Conservation (phyloP, 139 green algal genomes). For the Chlorella sp. region DNA sequence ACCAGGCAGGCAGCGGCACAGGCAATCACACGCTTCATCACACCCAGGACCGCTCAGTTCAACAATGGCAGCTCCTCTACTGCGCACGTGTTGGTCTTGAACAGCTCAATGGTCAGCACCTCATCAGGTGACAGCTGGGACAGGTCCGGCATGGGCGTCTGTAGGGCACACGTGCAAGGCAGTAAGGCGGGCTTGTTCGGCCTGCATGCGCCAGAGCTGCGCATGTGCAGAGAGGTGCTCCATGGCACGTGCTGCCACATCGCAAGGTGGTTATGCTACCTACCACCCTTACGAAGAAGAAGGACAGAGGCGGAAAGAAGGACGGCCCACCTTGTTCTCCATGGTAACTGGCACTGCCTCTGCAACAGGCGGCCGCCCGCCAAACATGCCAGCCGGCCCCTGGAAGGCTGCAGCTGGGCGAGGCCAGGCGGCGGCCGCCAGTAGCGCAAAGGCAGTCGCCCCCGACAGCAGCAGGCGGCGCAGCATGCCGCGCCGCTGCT, state of each 20-base stretch:
- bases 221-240: too few relatives aligned
- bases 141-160: conserved; percentile 31
- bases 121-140: conserved; percentile 58
- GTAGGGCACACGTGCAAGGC: not conserved
- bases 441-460: not conserved
- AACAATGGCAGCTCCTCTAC: too few relatives aligned
- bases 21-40: too few relatives aligned
- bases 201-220: too few relatives aligned
- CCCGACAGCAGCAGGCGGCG: conserved; percentile 3
- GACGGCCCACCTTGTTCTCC: conserved; percentile 47
- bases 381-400: conserved; percentile 8
- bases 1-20: too few relatives aligned
- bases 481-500: not conserved
- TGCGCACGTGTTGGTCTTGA: conserved; percentile 58
- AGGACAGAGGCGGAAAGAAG: too few relatives aligned
- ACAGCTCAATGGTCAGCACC: conserved; percentile 57
- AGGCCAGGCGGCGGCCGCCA: not conserved
- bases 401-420: conserved; percentile 23
- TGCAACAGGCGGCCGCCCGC: not conserved
- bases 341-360: conserved; percentile 20
- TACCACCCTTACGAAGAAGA: too few relatives aligned
- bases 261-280: too few relatives aligned
- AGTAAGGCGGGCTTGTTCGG: too few relatives aligned
- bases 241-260: too few relatives aligned
- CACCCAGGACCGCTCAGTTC: too few relatives aligned